Percentiles rank a stretch among this genome's conserved stretches.
Evolutionary conservation across 768 basidiomycete species (phyloP).

Genomic region (Boletus edulis): DNA sequence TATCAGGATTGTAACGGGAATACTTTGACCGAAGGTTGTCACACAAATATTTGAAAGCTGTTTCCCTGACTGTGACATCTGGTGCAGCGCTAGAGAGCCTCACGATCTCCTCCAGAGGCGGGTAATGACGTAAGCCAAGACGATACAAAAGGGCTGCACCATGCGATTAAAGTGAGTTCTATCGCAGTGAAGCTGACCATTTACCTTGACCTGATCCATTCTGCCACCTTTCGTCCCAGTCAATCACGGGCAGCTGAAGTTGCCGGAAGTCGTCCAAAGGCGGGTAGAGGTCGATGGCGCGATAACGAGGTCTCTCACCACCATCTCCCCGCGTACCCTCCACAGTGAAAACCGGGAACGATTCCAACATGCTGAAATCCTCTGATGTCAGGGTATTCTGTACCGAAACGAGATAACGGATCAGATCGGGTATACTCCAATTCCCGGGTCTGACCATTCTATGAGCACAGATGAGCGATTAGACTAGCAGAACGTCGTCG

Average conservation of each 20-base stretch:
- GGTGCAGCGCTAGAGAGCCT: slow-evolving; percentile 33
- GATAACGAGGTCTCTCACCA: slow-evolving; percentile 37
- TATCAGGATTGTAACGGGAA: slow-evolving; percentile 45
- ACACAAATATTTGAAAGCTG: slow-evolving; percentile 75
- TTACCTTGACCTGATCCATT: slow-evolving; percentile 77
- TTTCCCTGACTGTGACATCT: slow-evolving; percentile 43
- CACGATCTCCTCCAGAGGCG: slow-evolving; percentile 69
- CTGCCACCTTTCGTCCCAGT: slow-evolving; percentile 77
- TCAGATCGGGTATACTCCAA: not conserved
- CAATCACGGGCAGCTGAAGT: slow-evolving; percentile 73
- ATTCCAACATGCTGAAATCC: not conserved
- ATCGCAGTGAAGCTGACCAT: not conserved
- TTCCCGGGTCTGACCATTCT: not conserved
- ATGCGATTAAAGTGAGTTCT: not conserved
- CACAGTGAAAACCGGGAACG: slow-evolving; percentile 9
- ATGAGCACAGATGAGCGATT: not conserved
- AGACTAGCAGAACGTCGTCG: not conserved
- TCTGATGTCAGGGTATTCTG: not conserved
- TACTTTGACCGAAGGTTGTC: slow-evolving; percentile 63
- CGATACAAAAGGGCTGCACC: slow-evolving; percentile 63
- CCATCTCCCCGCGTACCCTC: slow-evolving; percentile 21
- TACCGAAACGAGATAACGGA: not conserved
- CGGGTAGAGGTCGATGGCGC: slow-evolving; percentile 77
- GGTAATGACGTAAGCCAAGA: slow-evolving; percentile 62
- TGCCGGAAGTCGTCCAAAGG: slow-evolving; percentile 65